A percentile compares a stretch with the other conserved stretches of the same genome.
phyloP scores from a whole-genome alignment of 306 rosid genomes.

The Citrullus mucosospermus region DNA sequence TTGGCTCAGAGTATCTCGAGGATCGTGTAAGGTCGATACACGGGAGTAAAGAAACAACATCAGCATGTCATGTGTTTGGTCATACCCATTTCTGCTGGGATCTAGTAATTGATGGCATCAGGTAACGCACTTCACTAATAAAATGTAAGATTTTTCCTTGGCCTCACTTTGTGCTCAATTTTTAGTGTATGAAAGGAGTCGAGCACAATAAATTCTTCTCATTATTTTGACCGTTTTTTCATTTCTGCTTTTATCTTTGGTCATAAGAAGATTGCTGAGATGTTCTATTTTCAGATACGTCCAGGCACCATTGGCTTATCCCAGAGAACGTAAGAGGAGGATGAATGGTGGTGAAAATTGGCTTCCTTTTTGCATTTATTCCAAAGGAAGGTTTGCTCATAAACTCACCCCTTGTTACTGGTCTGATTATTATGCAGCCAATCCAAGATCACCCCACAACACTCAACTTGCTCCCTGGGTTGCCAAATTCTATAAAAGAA shows the following conservation, averaged over 20 bases:
- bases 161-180: neutral
- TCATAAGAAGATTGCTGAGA: neutral
- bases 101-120: conserved; percentile 54
- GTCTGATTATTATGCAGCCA: conserved; percentile 64
- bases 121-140: conserved; percentile 25
- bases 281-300: conserved; percentile 37
- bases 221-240: neutral
- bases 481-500: conserved; percentile 44
- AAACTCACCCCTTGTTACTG: conserved; percentile 57
- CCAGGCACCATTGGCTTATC: conserved; percentile 86
- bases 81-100: conserved; percentile 89
- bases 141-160: neutral
- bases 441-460: conserved; percentile 47
- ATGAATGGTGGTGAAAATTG: conserved; percentile 86
- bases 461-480: conserved; percentile 94
- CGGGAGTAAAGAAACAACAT: conserved; percentile 33
- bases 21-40: conserved; percentile 64
- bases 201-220: neutral
- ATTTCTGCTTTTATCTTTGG: neutral
- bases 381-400: conserved; percentile 37
- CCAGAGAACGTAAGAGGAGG: conserved; percentile 71
- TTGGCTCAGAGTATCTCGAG: conserved; percentile 73
- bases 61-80: conserved; percentile 71
- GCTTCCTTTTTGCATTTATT: conserved; percentile 74
- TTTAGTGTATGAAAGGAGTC: neutral